phyloP scores from a whole-genome alignment of 2,329 filamentous ascomycete genomes.

The Fusarium sp. region DNA sequence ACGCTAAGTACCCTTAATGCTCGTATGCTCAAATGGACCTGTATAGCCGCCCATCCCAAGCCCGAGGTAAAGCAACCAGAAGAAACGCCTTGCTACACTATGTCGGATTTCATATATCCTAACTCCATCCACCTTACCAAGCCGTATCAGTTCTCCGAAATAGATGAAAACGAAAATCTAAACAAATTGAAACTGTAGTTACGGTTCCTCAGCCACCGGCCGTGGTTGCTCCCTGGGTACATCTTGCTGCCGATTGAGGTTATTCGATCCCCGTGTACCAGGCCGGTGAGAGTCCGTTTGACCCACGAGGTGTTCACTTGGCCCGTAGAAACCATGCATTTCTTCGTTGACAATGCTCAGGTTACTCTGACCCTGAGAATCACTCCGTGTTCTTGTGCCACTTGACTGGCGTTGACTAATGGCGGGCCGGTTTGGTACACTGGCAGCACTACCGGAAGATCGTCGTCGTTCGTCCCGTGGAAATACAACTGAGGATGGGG shows the following conservation, averaged over 20 bases:
- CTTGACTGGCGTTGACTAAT: constrained; percentile 48
- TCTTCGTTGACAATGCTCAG: constrained; percentile 59
- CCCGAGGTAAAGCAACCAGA: not conserved
- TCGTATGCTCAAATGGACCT: constrained; percentile 16
- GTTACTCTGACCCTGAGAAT: constrained; percentile 41
- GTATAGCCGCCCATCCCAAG: not conserved
- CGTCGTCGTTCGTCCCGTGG: constrained; percentile 47
- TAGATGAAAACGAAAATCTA: not conserved
- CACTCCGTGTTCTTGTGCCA: constrained; percentile 45
- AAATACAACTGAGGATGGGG: constrained; percentile 41
- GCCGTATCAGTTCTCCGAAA: not conserved
- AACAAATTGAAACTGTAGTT: not conserved
- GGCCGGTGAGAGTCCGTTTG: constrained; percentile 54
- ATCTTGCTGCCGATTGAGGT: not conserved
- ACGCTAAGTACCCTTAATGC: not conserved
- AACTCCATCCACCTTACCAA: constrained; percentile 7
- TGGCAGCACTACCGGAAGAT: constrained; percentile 45
- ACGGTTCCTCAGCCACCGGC: constrained; percentile 8
- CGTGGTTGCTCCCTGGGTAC: constrained; percentile 1
- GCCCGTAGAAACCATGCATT: constrained; percentile 64
- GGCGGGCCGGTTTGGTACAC: constrained; percentile 42
- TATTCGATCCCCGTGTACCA: constrained; percentile 31
- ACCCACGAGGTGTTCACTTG: constrained; percentile 55
- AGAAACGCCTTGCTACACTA: constrained; percentile 32
- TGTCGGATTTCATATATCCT: constrained; percentile 8